Conservation (phyloP, 148 eudicot genomes). For the Nepenthes gracilis region DNA sequence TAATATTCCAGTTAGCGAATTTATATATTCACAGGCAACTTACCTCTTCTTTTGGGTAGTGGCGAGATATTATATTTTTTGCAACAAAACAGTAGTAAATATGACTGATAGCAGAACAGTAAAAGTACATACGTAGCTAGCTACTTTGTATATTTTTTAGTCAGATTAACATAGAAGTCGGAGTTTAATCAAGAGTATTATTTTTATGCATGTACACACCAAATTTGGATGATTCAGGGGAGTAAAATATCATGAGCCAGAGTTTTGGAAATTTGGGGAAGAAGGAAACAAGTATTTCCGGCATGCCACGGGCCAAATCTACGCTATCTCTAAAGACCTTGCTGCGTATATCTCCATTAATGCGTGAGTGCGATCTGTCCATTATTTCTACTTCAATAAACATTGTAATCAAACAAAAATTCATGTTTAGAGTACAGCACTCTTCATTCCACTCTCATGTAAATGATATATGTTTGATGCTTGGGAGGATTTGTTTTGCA, state of each 20-base stretch:
- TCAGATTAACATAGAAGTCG: too few relatives aligned
- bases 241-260: slow-evolving; percentile 83
- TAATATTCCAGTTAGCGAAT: too few relatives aligned
- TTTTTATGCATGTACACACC: not conserved
- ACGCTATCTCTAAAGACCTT: slow-evolving; percentile 78
- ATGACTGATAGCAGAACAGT: too few relatives aligned
- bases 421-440: not conserved
- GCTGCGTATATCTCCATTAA: slow-evolving; percentile 69
- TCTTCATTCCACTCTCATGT: not conserved
- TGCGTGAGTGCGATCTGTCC: slow-evolving; percentile 30
- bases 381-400: not conserved
- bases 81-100: too few relatives aligned
- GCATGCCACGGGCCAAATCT: slow-evolving; percentile 92
- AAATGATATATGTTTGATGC: too few relatives aligned
- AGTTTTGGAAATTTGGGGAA: slow-evolving; percentile 93
- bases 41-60: too few relatives aligned
- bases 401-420: not conserved
- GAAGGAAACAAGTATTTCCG: slow-evolving; percentile 93
- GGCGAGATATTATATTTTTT: too few relatives aligned
- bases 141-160: too few relatives aligned
- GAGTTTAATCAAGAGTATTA: not conserved
- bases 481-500: slow-evolving; percentile 5
- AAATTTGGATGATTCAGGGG: slow-evolving; percentile 26
- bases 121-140: too few relatives aligned
- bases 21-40: too few relatives aligned